Evolutionary conservation across 2,329 filamentous ascomycete genomes (phyloP), one percentile per base, ranked within the genome.

Genomic region (Fusarium sp.): DNA sequence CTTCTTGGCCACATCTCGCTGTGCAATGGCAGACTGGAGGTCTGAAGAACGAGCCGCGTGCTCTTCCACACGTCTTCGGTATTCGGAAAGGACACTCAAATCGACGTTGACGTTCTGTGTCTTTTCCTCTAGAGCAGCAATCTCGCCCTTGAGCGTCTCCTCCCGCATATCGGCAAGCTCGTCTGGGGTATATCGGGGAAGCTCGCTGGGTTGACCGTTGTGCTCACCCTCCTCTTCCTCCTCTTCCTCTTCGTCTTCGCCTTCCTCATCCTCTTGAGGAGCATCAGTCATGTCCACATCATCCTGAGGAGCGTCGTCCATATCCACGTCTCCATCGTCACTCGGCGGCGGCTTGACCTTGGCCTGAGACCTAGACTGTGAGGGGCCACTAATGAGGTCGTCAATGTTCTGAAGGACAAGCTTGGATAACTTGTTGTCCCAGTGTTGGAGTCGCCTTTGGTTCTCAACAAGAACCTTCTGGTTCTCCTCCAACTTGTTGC

Each of bases 401-500:
- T 91, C 91, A 66, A 97, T 88, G 75, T 95, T 95, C 76, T 98
- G 95, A 40, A 98, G 85, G 4, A 88, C 84, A 29, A 99, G 89
- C 85, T 98, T 98, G 61, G 88, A 87, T 10, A 97, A 86, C 85
- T 98, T 98, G 69, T 98, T 94, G 63, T 95, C 87, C 95, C 95
- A 98, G 84, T 98, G 94, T 40, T 88, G 89, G 44, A 93, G 88
- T 68, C 93, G 91, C 83, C 94, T 95, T 81, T 97, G 92, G 82
- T 97, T 98, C 79, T 98, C 96, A 0, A 85, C 83, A 16, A 98
- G 88, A 11, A 92, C 90, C 84, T 99, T 99, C 75, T 98, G 93
- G 81, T 96, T 96, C 80, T 98, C 96, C 79, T 98, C 96, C 2
- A 99, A 91, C 84, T 97, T 97, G 84, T 98, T 98, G 72, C 94